Base-by-base conservation (phyloP, 306 rosid genomes). In the Cucumis hystrix region DNA sequence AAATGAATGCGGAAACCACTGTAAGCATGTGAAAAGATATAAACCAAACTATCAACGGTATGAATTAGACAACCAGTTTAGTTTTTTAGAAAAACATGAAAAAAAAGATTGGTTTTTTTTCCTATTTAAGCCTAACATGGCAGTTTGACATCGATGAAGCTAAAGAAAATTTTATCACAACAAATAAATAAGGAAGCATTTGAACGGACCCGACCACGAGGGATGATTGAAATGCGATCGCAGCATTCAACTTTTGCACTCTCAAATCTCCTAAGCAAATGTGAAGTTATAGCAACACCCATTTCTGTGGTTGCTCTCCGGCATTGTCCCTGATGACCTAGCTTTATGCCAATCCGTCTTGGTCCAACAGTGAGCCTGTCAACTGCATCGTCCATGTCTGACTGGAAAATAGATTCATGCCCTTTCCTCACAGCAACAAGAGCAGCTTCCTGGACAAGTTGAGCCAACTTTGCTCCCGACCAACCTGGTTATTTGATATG, bases 341-440 rank as follows among this genome's bases (percentile, higher is more conserved):
- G 84, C 54, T 90, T 90, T 74, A 89, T 77, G 75, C 97, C 99
- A 63, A 89, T 80, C 40, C 89, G 87, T 87, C 83, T 90, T 68
- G 99, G 97, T 75, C 99, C 99, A 37, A 95, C 88, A 1, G 99
- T 95, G 67, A 95, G 97, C 80, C 99, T 86, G 84, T 95, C 97
- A 75, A 95, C 96, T 30, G 99, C 97, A 83, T 90, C 97, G 81
- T 95, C 96, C 97, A 95, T 82, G 86, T 95, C 97, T 4, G 97
- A 84, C 84, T 86, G 96, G 85, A 86, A 87, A 90, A 92, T 82
- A 75, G 99, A 87, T 69, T 79, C 79, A 81, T 95, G 99, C 72
- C 82, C 87, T 82, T 90, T 95, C 85, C 99, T 89, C 45, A 95
- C 97, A 37, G 99, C 99, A 74, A 95, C 97, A 82, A 95, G 97